A percentile compares a stretch with the other conserved stretches of the same genome.
These are phyloP conservation scores for Melampsora occidentalis DNA, from an alignment of 1,284 basidiomycete species.

Conservation along the genomic window DNA sequence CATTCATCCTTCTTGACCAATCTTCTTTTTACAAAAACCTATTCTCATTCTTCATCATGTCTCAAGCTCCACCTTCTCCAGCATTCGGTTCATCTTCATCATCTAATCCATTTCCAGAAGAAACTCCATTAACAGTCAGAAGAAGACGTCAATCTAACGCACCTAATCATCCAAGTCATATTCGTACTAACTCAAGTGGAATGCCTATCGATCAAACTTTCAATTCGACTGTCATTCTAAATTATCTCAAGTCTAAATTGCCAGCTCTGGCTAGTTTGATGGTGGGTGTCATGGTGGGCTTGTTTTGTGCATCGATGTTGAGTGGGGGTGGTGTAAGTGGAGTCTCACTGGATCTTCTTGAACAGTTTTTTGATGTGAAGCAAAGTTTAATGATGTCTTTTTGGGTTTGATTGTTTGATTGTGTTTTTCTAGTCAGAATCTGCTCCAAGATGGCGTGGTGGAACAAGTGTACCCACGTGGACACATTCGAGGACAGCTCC, in stretches of 20 bases:
- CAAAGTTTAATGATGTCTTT: neutral
- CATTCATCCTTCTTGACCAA: neutral
- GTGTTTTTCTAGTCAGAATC: conserved; percentile 16
- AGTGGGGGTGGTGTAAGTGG: neutral
- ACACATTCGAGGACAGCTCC: conserved; percentile 41
- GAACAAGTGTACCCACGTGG: conserved; percentile 40
- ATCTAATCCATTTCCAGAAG: neutral
- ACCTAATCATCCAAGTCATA: neutral
- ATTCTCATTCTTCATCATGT: neutral
- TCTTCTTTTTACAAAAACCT: neutral
- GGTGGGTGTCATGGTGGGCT: conserved; percentile 38
- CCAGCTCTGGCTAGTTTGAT: conserved; percentile 35
- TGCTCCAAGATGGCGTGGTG: conserved; percentile 27
- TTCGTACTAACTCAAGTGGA: conserved; percentile 12
- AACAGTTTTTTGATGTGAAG: neutral
- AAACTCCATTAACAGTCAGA: conserved; percentile 1
- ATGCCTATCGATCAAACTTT: conserved; percentile 12
- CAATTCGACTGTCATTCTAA: neutral
- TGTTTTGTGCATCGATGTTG: conserved; percentile 29
- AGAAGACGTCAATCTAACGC: neutral
- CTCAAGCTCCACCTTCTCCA: conserved; percentile 1
- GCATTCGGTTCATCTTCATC: neutral
- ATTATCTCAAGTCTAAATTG: conserved; percentile 39
- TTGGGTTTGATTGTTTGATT: neutral
- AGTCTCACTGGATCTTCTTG: too few species aligned